phyloP scores from a whole-genome alignment of 352 stramenopile genomes.

The Phytophthora lateralis region DNA sequence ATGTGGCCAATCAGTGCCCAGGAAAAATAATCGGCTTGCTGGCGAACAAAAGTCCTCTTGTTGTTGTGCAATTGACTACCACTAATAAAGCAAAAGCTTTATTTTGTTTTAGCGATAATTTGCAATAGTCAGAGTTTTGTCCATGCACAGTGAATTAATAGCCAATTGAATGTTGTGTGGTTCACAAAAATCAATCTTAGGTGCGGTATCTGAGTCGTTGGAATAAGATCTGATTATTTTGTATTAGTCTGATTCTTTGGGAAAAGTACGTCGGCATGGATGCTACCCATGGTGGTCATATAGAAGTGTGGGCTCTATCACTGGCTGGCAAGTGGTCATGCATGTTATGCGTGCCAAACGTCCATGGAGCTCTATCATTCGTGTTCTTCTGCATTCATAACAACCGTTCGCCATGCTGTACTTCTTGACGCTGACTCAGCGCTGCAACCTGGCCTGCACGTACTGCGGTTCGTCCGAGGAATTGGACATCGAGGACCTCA shows the following conservation, averaged over 20 bases:
- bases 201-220: no score
- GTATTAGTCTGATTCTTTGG: no score
- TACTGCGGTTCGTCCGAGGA: slow-evolving; percentile 48
- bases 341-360: slow-evolving; percentile 5
- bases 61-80: no score
- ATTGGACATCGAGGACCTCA: slow-evolving; percentile 35
- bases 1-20: no score
- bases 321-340: slow-evolving; percentile 15
- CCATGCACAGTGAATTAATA: no score
- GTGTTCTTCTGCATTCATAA: background rate
- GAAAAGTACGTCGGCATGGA: slow-evolving; percentile 12
- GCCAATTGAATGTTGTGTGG: no score
- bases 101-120: no score
- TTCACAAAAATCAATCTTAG: no score
- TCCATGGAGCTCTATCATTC: slow-evolving; percentile 4
- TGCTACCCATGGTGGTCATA: slow-evolving; percentile 20
- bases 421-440: slow-evolving; percentile 35
- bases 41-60: no score
- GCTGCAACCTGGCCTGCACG: slow-evolving; percentile 43
- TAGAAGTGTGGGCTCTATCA: slow-evolving; percentile 20
- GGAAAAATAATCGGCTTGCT: no score
- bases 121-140: no score
- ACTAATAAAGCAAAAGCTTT: no score
- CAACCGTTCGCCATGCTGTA: slow-evolving; percentile 19
- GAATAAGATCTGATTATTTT: background rate